Conservation (phyloP, 2,329 filamentous ascomycete genomes). For the Calonectria leucothoes region DNA sequence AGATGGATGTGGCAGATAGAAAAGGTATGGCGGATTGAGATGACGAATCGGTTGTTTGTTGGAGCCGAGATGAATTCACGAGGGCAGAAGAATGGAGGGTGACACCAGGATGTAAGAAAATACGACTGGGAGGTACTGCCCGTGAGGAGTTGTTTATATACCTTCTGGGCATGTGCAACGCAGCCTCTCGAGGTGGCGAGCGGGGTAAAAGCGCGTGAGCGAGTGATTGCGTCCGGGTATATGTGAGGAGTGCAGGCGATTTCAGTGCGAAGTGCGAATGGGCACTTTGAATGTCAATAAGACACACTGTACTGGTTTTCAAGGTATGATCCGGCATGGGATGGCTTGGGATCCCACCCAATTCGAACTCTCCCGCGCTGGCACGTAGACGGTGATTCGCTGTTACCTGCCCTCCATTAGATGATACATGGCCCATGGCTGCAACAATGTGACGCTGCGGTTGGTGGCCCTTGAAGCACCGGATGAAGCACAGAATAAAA, state of each 20-base stretch:
- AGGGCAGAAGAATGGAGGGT: conserved; percentile 21
- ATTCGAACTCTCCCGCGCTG: conserved; percentile 4
- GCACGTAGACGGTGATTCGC: conserved; percentile 10
- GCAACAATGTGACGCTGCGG: conserved; percentile 4
- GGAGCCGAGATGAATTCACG: neutral
- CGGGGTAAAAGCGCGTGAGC: conserved; percentile 42
- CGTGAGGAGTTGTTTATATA: conserved; percentile 23
- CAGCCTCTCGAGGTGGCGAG: conserved; percentile 32
- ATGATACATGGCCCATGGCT: neutral
- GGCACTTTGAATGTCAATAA: neutral
- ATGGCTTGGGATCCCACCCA: conserved; percentile 8
- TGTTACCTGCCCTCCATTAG: neutral
- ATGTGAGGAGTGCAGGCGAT: conserved; percentile 2
- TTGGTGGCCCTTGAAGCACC: conserved; percentile 4
- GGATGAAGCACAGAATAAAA: neutral
- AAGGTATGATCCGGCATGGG: conserved; percentile 15
- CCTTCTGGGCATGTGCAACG: neutral
- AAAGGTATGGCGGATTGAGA: neutral
- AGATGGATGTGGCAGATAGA: neutral
- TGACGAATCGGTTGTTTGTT: neutral
- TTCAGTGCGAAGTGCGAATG: conserved; percentile 11
- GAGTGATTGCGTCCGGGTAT: conserved; percentile 14
- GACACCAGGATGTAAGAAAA: conserved; percentile 13
- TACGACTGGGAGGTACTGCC: neutral
- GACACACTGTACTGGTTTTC: conserved; percentile 11